Base-by-base conservation (phyloP, 164 flowering plant genomes). In the Dillenia suffruticosa region DNA sequence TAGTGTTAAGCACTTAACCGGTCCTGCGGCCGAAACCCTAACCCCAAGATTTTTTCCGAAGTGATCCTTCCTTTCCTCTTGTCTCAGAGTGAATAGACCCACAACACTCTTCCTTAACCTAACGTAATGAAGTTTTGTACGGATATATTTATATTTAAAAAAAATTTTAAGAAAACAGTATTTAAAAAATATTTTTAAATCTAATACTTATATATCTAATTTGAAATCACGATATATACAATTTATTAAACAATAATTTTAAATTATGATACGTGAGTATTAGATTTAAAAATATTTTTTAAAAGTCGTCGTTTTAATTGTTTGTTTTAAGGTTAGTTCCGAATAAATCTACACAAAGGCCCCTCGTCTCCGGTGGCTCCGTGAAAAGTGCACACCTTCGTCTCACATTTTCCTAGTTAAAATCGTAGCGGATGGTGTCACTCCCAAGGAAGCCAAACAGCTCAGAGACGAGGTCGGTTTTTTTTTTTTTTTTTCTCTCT, bases 21-120 rank as follows among this genome's bases (percentile, higher is more conserved):
- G 3, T 3, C n/a, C n/a, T n/a, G 3, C 3, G 3, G 26, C 3
- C 26, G 26, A 24, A 3, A 1, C 26, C 3, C 44, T 54, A 72
- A 94, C 99, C 99, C 89, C 64, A 94, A 83, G 40, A 94, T 88
- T 68, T 94, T 96, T 82, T 92, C 99, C 63, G 91, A 75, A 66
- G 99, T 94, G 44, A 89, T 90, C 45, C 99, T 72, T 51, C 99
- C 97, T 62, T 84, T 94, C 22, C 71, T 75, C 82, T 71, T 96
- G 89, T 94, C 67, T 79, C 96, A 0, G 92, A 84, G 67, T 74
- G 86, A 17, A 94, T 84, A 3, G 97, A 91, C 9, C 96, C 90
- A 57, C 56, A n/a, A 68, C 93, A 91, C 75, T 76, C 78, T 68
- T 94, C 96, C 89, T 85, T 88, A 12, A 94, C 77, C n/a, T 91